Base-by-base conservation (phyloP, 352 stramenopile species). In the Pythium scleroteichum region DNA sequence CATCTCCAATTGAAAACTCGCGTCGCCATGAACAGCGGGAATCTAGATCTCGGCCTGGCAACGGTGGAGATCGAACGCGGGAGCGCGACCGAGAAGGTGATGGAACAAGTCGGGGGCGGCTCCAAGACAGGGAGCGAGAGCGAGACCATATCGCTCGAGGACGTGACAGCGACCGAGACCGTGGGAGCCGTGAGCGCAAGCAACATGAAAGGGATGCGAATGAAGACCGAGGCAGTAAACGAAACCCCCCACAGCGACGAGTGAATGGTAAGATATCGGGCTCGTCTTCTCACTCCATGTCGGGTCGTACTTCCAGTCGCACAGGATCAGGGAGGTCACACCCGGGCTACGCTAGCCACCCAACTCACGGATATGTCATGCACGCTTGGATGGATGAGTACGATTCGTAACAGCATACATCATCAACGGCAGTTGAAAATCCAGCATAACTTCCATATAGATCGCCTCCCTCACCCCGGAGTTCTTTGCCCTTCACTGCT, bases 351-450 rank as follows among this genome's bases (percentile, higher is more conserved):
- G 14, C 45, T 6, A 40, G 26, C n/a, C 57, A 75, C 61, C 53
- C 61, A 9, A 62, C 52, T 2, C 78, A 84, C 48, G 79, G 77
- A 3, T 81, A 72, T 48, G 68, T 89, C 45, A 88, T 91, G 68
- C 73, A 91, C 45, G 81, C 81, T 8, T 91, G 81, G 81, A 77
- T 70, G 49, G 78, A 88, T 48, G 79, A 84, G 13, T 72, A 60
- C 50, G 64, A 71, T 26, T 20, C 5, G 46, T 53, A 53, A 27
- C n/a, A 35, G 17, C 23, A 14, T 12, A 13, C 12, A 33, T 50
- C 46, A 51, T 35, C 23, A 51, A 20, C 20, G 14, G 23, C 12
- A 16, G 20, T 5, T 20, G n/a, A 35, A 51, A 26, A 29, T 9
- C 8, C 22, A 4, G 12, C 22, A 22, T 17, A 22, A 39, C 46